Conservation (phyloP, 2,329 filamentous ascomycete genomes). For the Coniochaeta prunicola region DNA sequence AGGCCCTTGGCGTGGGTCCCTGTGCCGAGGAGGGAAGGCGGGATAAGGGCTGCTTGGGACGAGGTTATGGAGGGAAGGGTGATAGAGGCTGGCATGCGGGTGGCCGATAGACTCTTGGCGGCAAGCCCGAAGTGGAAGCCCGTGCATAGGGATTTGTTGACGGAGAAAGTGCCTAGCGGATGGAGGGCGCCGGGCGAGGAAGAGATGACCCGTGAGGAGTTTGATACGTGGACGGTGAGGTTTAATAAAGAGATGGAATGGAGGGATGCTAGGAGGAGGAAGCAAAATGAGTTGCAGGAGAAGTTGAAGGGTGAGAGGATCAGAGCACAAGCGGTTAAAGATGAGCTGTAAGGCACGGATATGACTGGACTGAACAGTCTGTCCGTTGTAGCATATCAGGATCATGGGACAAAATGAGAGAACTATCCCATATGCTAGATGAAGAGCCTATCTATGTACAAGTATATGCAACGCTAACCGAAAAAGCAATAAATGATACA, state of each 20-base stretch:
- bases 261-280: neutral
- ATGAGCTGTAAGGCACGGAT: neutral
- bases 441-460: constrained; percentile 16
- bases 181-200: neutral
- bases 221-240: neutral
- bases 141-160: neutral
- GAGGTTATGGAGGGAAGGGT: neutral
- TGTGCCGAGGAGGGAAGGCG: neutral
- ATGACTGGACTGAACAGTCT: too few relatives aligned
- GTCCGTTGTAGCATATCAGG: too few relatives aligned
- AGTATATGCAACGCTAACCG: constrained; percentile 43
- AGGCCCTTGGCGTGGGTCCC: neutral
- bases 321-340: neutral
- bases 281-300: neutral
- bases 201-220: neutral
- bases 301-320: neutral
- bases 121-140: neutral
- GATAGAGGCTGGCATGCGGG: neutral
- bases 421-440: neutral
- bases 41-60: neutral
- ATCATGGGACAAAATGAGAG: neutral
- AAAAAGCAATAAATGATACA: neutral
- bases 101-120: neutral
- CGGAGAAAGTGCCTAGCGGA: neutral
- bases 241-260: neutral